A percentile compares a stretch with the other conserved stretches of the same genome.
Conservation (phyloP, 345 rosid species). For the Populus pruinosa region DNA sequence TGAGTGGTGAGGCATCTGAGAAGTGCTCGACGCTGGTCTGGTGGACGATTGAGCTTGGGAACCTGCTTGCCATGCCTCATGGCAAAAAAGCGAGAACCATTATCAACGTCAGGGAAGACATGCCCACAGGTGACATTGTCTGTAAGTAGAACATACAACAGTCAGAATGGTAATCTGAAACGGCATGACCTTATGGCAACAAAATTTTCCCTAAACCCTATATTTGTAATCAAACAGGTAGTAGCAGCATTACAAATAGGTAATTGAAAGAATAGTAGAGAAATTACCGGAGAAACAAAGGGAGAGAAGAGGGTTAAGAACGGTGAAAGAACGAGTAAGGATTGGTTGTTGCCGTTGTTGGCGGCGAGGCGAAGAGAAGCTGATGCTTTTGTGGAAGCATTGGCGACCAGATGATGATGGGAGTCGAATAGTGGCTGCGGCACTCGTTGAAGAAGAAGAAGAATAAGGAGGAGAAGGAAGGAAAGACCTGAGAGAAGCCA, state of each 20-base stretch:
- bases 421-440: conserved; percentile 31
- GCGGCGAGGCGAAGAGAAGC: conserved; percentile 25
- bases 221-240: neutral
- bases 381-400: neutral
- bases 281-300: conserved; percentile 49
- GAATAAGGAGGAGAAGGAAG: conserved; percentile 46
- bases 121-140: conserved; percentile 44
- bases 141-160: conserved; percentile 16
- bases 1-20: conserved; percentile 90
- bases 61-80: conserved; percentile 88
- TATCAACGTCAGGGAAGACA: conserved; percentile 42
- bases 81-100: conserved; percentile 60
- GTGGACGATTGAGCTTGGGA: conserved; percentile 90
- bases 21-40: conserved; percentile 81
- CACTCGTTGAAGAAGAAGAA: conserved; percentile 1
- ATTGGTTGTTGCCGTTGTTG: conserved; percentile 17
- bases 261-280: neutral
- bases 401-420: conserved; percentile 26
- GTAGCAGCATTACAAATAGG: no score
- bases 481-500: conserved; percentile 60
- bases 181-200: neutral
- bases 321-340: conserved; percentile 36
- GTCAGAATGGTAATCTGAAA: neutral
- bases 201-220: neutral
- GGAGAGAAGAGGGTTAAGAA: conserved; percentile 47